Percentiles rank a stretch among this genome's conserved stretches.
These are phyloP conservation scores for Penicillium sp. DNA, from an alignment of 2,329 filamentous ascomycete species.

Conservation along the genomic window DNA sequence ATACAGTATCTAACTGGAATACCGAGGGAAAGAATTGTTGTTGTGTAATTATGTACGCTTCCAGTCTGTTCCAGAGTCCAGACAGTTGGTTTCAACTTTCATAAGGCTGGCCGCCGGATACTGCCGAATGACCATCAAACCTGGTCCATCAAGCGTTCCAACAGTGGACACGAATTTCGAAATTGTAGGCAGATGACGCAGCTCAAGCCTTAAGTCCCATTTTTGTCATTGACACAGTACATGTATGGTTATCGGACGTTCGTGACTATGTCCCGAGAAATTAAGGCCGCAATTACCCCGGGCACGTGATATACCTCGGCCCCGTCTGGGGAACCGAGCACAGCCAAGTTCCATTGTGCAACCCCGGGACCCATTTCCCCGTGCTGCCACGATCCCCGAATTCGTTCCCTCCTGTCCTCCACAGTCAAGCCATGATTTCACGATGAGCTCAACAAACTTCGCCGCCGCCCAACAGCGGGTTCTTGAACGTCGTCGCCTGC, in stretches of 20 bases:
- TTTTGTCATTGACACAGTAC: no score
- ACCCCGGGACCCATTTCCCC: constrained; percentile 7
- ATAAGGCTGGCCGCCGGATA: not conserved
- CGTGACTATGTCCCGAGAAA: no score
- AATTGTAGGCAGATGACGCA: not conserved
- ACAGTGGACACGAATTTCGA: no score
- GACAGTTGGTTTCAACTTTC: no score
- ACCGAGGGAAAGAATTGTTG: no score
- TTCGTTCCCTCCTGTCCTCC: not conserved
- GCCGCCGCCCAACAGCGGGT: constrained; percentile 85
- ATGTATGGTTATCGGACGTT: no score
- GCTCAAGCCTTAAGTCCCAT: no score
- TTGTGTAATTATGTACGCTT: not conserved
- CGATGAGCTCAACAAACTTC: constrained; percentile 65
- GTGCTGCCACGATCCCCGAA: not conserved
- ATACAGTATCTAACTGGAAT: no score
- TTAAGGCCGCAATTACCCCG: not conserved
- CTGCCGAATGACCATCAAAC: not conserved
- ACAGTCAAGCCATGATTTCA: constrained; percentile 33
- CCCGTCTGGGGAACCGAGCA: constrained; percentile 20
- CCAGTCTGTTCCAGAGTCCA: no score
- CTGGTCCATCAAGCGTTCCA: not conserved
- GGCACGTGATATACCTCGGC: constrained; percentile 24
- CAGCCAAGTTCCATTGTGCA: constrained; percentile 9
- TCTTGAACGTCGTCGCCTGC: constrained; percentile 70